Percentiles rank a stretch among this genome's conserved stretches.
Evolutionary conservation across 2,329 filamentous ascomycete genomes (phyloP).

Genomic region (Aspergillus uvarum): DNA sequence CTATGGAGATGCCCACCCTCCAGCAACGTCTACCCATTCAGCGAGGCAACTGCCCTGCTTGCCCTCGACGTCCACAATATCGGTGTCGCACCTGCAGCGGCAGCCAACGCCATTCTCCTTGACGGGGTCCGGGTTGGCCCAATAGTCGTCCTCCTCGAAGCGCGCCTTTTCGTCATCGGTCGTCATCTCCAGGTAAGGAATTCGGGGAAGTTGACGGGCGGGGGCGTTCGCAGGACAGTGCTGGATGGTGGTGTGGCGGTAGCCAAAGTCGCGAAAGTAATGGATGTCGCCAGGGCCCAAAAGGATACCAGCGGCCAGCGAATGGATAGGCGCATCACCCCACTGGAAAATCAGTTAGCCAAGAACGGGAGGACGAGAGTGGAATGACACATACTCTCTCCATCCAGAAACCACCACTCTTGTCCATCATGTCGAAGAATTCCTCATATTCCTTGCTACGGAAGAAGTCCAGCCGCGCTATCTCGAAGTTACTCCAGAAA

Average conservation of each 20-base stretch:
- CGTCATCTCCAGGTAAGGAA: conserved; percentile 78
- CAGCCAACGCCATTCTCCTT: conserved; percentile 97
- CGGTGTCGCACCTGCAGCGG: conserved; percentile 92
- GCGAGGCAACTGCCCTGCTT: conserved; percentile 93
- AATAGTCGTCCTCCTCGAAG: conserved; percentile 92
- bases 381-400: conserved; percentile 69
- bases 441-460: conserved; percentile 96
- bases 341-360: conserved; percentile 58
- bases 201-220: conserved; percentile 75
- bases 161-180: conserved; percentile 79
- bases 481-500: conserved; percentile 99
- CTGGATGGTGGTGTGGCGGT: conserved; percentile 97
- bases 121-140: conserved; percentile 80
- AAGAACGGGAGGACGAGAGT: conserved; percentile 21
- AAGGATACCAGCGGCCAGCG: conserved; percentile 86
- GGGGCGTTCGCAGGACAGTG: conserved; percentile 97
- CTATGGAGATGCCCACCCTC: conserved; percentile 75
- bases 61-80: conserved; percentile 95
- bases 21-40: conserved; percentile 96
- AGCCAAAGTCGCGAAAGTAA: conserved; percentile 98
- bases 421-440: conserved; percentile 99
- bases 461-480: conserved; percentile 92
- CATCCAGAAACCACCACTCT: conserved; percentile 98
- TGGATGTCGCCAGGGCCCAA: conserved; percentile 82
- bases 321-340: conserved; percentile 98